phyloP scores from a whole-genome alignment of 148 eudicot species.

The Spergularia marina region DNA sequence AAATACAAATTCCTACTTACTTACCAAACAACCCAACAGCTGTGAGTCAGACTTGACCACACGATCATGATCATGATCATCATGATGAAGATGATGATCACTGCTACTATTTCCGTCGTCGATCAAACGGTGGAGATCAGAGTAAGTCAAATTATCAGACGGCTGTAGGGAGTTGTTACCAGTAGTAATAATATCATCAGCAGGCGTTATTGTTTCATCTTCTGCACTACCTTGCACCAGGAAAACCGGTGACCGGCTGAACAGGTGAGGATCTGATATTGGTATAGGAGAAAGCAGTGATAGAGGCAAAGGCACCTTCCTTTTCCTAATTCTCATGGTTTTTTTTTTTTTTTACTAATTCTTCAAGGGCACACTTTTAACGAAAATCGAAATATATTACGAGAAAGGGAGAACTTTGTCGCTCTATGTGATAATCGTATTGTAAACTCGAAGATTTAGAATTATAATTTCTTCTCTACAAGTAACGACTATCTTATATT shows the following conservation, averaged over 20 bases:
- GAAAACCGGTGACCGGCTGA: constrained; percentile 33
- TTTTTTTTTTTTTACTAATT: too few relatives aligned
- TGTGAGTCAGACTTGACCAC: not conserved
- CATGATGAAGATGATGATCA: not conserved
- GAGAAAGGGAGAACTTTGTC: not conserved
- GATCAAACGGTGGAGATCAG: constrained; percentile 35
- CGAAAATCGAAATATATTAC: not conserved
- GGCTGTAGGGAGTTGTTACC: constrained; percentile 19
- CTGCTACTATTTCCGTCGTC: not conserved
- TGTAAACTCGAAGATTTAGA: too few relatives aligned
- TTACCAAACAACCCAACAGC: constrained; percentile 6
- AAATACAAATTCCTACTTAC: not conserved
- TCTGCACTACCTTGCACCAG: constrained; percentile 21
- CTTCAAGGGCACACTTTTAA: too few relatives aligned
- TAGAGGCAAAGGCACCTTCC: constrained; percentile 47
- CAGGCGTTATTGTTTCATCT: not conserved
- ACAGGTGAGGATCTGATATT: constrained; percentile 53
- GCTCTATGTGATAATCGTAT: not conserved
- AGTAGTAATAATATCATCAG: not conserved
- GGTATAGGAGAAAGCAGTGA: constrained; percentile 44
- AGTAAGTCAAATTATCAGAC: constrained; percentile 33
- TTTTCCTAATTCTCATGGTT: constrained; percentile 71
- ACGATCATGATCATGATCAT: constrained; percentile 3
- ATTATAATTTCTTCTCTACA: not conserved
- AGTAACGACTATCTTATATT: constrained; percentile 3